These are phyloP conservation scores for Tubosaeta sp. DNA, from an alignment of 768 basidiomycete species.

Conservation along the genomic window DNA sequence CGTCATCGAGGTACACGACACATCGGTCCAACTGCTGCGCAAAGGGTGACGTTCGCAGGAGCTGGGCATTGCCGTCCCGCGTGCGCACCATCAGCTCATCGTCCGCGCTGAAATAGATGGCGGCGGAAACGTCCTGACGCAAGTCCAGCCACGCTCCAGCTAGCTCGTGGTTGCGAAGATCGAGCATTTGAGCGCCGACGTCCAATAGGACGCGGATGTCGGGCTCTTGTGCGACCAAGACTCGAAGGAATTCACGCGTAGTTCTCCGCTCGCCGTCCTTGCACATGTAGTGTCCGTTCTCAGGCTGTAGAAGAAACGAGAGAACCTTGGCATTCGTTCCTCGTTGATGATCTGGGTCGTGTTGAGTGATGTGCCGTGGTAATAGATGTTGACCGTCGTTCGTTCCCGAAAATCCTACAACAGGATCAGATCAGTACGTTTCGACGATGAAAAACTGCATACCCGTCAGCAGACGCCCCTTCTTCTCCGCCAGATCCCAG, in stretches of 20 bases:
- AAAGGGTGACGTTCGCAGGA: conserved; percentile 32
- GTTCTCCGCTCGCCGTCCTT: conserved; percentile 2
- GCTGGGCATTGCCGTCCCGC: conserved; percentile 34
- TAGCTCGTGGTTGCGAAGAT: conserved; percentile 39
- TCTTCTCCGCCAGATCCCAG: conserved; percentile 6
- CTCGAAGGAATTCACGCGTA: conserved; percentile 23
- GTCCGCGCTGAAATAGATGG: conserved; percentile 19
- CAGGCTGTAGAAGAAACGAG: conserved; percentile 15
- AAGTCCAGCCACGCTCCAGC: conserved; percentile 37
- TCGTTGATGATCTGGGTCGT: conserved; percentile 15
- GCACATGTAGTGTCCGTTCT: conserved; percentile 15
- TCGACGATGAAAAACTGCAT: not conserved
- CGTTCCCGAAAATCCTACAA: conserved; percentile 34
- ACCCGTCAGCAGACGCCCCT: conserved; percentile 1
- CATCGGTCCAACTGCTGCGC: conserved; percentile 5
- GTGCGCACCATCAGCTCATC: conserved; percentile 27
- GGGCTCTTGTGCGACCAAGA: conserved; percentile 30
- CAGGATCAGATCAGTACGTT: conserved; percentile 2
- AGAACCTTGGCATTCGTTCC: conserved; percentile 14
- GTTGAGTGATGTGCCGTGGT: conserved; percentile 26
- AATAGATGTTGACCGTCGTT: conserved; percentile 35
- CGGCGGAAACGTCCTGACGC: conserved; percentile 12
- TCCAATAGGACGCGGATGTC: conserved; percentile 44
- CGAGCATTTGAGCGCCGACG: conserved; percentile 52
- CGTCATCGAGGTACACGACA: conserved; percentile 14